These are phyloP conservation scores for Talaromyces sp. DNA, from an alignment of 2,329 filamentous ascomycete species.

Conservation along the genomic window DNA sequence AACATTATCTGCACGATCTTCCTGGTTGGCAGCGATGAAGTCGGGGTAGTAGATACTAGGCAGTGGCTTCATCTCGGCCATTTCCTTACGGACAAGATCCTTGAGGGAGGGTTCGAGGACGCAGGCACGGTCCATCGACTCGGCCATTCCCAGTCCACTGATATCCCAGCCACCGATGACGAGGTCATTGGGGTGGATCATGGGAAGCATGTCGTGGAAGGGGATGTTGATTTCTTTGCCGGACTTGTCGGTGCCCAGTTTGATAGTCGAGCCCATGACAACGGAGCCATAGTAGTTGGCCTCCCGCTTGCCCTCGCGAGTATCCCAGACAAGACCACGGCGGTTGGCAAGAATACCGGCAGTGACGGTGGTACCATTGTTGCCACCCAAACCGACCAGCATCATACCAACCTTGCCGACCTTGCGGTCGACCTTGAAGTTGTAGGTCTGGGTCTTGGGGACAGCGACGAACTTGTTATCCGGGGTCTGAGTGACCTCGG, in stretches of 20 bases:
- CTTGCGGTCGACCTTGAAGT: conserved; percentile 96
- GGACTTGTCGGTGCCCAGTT: conserved; percentile 86
- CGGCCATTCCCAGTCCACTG: conserved; percentile 79
- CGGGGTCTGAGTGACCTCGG: conserved; percentile 65
- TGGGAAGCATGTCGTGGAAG: conserved; percentile 88
- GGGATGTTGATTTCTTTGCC: conserved; percentile 91
- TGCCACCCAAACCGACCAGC: conserved; percentile 96
- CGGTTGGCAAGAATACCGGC: conserved; percentile 96
- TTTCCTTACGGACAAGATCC: conserved; percentile 83
- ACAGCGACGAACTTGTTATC: conserved; percentile 76
- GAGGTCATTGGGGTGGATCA: conserved; percentile 96
- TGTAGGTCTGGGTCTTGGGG: conserved; percentile 83
- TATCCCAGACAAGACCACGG: conserved; percentile 81
- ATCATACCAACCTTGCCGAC: conserved; percentile 93
- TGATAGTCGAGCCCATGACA: conserved; percentile 95
- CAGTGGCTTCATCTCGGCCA: conserved; percentile 80
- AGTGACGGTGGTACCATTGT: conserved; percentile 96
- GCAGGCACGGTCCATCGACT: conserved; percentile 90
- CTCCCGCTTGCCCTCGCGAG: conserved; percentile 75
- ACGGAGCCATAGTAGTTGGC: conserved; percentile 99
- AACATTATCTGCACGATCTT: conserved; percentile 89
- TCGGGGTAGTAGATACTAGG: conserved; percentile 98
- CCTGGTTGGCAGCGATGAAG: conserved; percentile 98
- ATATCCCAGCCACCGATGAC: conserved; percentile 98
- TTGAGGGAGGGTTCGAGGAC: conserved; percentile 96